Percentiles rank a stretch among this genome's conserved stretches.
Conservation (phyloP, 371 early-diverging fungal species). For the Phascolomyces articulosus region DNA sequence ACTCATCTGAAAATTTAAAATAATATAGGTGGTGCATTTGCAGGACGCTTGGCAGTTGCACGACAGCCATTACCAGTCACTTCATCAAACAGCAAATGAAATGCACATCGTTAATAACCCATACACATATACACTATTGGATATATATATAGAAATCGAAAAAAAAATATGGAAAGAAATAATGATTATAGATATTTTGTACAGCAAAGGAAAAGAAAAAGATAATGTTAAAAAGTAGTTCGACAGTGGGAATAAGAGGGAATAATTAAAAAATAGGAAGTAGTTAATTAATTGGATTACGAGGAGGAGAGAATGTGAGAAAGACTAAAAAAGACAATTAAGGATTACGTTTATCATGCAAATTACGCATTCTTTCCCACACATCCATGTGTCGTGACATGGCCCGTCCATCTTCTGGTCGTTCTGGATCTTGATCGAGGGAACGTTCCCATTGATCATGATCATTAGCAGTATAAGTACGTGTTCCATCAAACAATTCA, state of each 20-base stretch:
- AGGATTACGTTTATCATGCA: conserved; percentile 20
- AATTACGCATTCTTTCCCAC: conserved; percentile 41
- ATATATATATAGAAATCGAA: background rate
- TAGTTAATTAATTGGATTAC: background rate
- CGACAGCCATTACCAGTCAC: background rate
- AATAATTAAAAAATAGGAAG: background rate
- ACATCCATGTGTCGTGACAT: conserved; percentile 36
- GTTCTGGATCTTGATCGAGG: conserved; percentile 22
- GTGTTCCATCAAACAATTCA: conserved; percentile 10
- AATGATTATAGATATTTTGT: background rate
- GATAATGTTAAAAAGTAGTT: too few species aligned
- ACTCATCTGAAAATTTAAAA: too few species aligned
- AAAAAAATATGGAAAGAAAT: background rate
- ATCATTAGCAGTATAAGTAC: conserved; percentile 48
- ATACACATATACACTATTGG: background rate
- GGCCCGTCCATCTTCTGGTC: conserved; percentile 23
- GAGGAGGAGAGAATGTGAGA: background rate
- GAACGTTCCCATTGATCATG: conserved; percentile 46
- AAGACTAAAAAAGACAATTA: background rate
- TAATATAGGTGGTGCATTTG: conserved; percentile 24
- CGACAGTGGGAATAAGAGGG: background rate
- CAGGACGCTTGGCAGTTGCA: conserved; percentile 26
- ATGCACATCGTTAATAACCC: background rate
- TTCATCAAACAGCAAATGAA: background rate
- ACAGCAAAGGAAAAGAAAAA: background rate